Percentiles rank a stretch among this genome's conserved stretches.
These are phyloP conservation scores for Panaeolus cyanescens DNA, from an alignment of 768 basidiomycete genomes.

Conservation along the genomic window DNA sequence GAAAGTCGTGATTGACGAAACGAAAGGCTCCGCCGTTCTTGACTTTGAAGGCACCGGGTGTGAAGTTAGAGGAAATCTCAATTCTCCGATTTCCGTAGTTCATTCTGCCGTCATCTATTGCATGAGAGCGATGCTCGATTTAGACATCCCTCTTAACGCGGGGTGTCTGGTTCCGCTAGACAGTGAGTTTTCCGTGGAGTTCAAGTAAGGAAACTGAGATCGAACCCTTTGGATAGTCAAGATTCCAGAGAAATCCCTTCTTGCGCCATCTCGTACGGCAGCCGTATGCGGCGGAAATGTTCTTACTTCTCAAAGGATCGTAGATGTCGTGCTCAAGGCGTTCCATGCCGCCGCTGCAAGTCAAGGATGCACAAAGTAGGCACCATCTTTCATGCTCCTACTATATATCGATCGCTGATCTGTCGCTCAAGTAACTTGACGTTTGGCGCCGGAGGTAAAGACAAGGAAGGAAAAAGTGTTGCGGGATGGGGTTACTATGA, in stretches of 20 bases:
- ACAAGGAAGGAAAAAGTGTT: constrained; percentile 69
- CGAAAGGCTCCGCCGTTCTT: constrained; percentile 74
- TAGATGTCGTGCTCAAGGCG: constrained; percentile 91
- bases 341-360: constrained; percentile 91
- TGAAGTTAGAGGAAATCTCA: constrained; percentile 84
- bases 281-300: constrained; percentile 96
- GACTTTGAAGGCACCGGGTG: constrained; percentile 86
- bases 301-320: constrained; percentile 88
- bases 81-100: constrained; percentile 83
- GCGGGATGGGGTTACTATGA: constrained; percentile 93
- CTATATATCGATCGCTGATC: constrained; percentile 6
- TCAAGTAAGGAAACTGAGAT: constrained; percentile 4
- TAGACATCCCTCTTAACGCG: constrained; percentile 91
- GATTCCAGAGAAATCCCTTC: constrained; percentile 76
- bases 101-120: constrained; percentile 90
- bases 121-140: constrained; percentile 83
- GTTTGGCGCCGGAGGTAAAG: constrained; percentile 88
- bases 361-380: constrained; percentile 92
- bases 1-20: constrained; percentile 73
- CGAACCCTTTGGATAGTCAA: constrained; percentile 49
- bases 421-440: constrained; percentile 71
- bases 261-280: constrained; percentile 82
- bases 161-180: constrained; percentile 89
- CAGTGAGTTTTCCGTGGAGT: constrained; percentile 42
- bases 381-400: neutral